A percentile compares a stretch with the other conserved stretches of the same genome.
These are phyloP conservation scores for Pseudonectria buxi DNA, from an alignment of 2,329 filamentous ascomycete genomes.

Conservation along the genomic window DNA sequence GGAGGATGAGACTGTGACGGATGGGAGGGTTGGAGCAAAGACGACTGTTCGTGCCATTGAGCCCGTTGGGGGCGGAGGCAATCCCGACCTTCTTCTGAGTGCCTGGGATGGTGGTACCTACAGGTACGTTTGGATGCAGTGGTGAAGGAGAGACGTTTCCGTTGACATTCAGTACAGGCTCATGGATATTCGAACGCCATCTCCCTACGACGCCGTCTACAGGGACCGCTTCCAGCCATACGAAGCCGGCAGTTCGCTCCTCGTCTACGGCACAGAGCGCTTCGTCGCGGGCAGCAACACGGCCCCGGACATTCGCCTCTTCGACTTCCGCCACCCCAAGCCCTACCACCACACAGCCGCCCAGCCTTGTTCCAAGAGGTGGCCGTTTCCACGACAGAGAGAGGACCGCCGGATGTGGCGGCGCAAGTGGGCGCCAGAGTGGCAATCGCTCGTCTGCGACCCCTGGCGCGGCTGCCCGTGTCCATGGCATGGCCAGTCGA, in stretches of 20 bases:
- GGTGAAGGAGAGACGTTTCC: no score
- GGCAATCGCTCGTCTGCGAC: slow-evolving; percentile 27
- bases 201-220: slow-evolving; percentile 40
- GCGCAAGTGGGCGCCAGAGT: slow-evolving; percentile 7
- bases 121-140: slow-evolving; percentile 27
- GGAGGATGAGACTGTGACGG: slow-evolving; percentile 9
- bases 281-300: slow-evolving; percentile 44
- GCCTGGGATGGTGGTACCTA: slow-evolving; percentile 49
- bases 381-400: slow-evolving; percentile 27
- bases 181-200: slow-evolving; percentile 44
- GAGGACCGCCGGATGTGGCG: slow-evolving; percentile 9
- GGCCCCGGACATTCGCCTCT: slow-evolving; percentile 39
- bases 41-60: slow-evolving; percentile 41
- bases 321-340: slow-evolving; percentile 47
- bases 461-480: slow-evolving; percentile 28
- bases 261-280: slow-evolving; percentile 43
- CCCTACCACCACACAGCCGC: slow-evolving; percentile 42
- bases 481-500: slow-evolving; percentile 41
- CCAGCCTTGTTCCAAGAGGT: slow-evolving; percentile 35
- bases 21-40: slow-evolving; percentile 26
- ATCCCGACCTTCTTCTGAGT: slow-evolving; percentile 38
- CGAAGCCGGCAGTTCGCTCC: slow-evolving; percentile 38
- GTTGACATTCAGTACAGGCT: no score
- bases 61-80: slow-evolving; percentile 32
- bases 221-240: slow-evolving; percentile 46